These are phyloP conservation scores for Talaromyces sp. DNA, from an alignment of 2,329 filamentous ascomycete species.

Conservation along the genomic window DNA sequence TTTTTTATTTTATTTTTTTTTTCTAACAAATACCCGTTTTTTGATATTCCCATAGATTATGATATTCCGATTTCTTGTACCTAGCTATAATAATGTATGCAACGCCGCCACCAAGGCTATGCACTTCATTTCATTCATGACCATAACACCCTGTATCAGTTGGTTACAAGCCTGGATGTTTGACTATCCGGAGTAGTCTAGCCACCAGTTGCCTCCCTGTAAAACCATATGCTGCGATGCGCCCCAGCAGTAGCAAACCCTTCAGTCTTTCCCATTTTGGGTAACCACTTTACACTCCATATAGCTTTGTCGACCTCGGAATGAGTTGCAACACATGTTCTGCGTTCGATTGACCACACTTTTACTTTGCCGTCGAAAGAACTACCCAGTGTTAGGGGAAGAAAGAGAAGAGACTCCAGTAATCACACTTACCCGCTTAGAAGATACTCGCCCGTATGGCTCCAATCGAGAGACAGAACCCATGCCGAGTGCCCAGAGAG, in stretches of 20 bases:
- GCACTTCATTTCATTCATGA: neutral
- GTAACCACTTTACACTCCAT: constrained; percentile 80
- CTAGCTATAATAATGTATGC: neutral
- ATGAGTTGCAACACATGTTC: constrained; percentile 84
- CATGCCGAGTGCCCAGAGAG: constrained; percentile 74
- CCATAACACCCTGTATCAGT: neutral
- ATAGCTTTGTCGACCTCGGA: constrained; percentile 80
- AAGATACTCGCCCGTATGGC: constrained; percentile 82
- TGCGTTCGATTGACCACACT: constrained; percentile 85
- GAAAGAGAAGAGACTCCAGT: neutral
- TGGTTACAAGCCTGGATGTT: neutral
- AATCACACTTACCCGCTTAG: constrained; percentile 61
- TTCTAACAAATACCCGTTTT: neutral
- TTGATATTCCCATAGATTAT: constrained; percentile 10
- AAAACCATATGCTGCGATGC: constrained; percentile 71
- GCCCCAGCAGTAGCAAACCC: constrained; percentile 77
- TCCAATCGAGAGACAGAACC: constrained; percentile 92
- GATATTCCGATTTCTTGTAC: constrained; percentile 6
- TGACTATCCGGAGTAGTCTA: constrained; percentile 27
- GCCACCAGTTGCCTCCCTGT: constrained; percentile 72
- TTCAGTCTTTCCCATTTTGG: constrained; percentile 56
- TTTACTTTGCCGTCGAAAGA: constrained; percentile 91
- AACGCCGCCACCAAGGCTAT: neutral
- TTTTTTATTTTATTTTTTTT: neutral
- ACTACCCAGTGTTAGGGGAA: constrained; percentile 29